These are phyloP conservation scores for Arthrobotrys musiformis DNA, from an alignment of 2,329 filamentous ascomycete species.

Conservation along the genomic window DNA sequence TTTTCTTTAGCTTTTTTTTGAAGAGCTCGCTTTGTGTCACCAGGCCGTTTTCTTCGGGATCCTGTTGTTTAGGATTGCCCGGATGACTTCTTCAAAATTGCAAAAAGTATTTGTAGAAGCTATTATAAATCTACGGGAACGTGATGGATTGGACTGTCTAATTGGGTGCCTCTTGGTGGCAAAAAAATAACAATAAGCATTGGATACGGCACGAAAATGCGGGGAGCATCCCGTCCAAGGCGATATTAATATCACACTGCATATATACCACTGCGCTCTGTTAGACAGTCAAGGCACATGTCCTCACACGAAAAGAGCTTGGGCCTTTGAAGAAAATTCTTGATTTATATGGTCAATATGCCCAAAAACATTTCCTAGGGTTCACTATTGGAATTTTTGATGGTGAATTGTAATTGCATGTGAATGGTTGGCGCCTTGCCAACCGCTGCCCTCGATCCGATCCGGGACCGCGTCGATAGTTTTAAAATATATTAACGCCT, in stretches of 20 bases:
- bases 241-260: neutral
- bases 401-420: neutral
- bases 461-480: neutral
- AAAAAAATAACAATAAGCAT: neutral
- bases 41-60: too few species aligned
- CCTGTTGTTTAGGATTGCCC: too few species aligned
- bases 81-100: neutral
- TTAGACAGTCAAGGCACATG: neutral
- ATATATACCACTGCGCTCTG: neutral
- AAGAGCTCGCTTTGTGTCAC: slow-evolving; percentile 51
- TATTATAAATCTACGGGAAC: slow-evolving; percentile 3
- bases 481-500: neutral
- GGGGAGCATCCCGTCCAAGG: neutral
- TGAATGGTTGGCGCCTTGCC: neutral
- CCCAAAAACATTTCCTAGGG: too few species aligned
- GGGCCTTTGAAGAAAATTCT: too few species aligned
- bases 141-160: neutral
- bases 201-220: neutral
- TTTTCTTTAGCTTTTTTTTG: slow-evolving; percentile 35
- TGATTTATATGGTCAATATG: too few species aligned
- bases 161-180: neutral
- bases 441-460: neutral
- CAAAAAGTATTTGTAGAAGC: neutral
- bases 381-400: neutral
- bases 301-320: neutral